Evolutionary conservation across 1,284 basidiomycete species (phyloP).

Genomic region (Rhodotorula sp.): DNA sequence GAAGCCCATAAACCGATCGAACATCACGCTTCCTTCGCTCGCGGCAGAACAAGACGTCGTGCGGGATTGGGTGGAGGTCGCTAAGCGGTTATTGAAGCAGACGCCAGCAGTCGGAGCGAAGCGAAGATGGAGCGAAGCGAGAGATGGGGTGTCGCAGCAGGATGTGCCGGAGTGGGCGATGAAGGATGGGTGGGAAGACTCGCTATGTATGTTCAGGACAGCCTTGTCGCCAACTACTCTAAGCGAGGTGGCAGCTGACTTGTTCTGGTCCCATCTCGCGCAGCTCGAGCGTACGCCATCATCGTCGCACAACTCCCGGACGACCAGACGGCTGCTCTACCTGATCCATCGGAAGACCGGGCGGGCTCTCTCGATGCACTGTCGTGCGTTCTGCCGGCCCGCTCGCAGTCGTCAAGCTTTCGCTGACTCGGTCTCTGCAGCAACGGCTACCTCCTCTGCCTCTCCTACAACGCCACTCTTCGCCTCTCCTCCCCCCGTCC

Average conservation of each 20-base stretch:
- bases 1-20: constrained; percentile 58
- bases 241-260: not conserved
- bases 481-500: constrained; percentile 68
- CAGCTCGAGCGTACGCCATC: constrained; percentile 64
- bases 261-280: too few species aligned
- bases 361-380: constrained; percentile 48
- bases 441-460: constrained; percentile 72
- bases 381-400: constrained; percentile 33
- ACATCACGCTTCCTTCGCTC: constrained; percentile 59
- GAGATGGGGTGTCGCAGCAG: constrained; percentile 51
- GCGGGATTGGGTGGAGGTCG: constrained; percentile 63
- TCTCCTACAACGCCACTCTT: constrained; percentile 74
- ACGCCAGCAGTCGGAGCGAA: not conserved
- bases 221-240: constrained; percentile 1
- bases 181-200: constrained; percentile 58
- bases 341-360: constrained; percentile 11
- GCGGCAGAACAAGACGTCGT: constrained; percentile 59
- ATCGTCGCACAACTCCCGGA: constrained; percentile 52
- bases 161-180: constrained; percentile 72
- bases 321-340: not conserved
- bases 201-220: constrained; percentile 57
- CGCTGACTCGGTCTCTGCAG: not conserved
- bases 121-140: constrained; percentile 32
- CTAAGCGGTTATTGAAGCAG: constrained; percentile 69
- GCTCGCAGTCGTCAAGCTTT: not conserved